Evolutionary conservation across 495 filamentous ascomycete species (phyloP), one percentile per base, ranked within the genome.

Genomic region (Trichoderma asperelloides): DNA sequence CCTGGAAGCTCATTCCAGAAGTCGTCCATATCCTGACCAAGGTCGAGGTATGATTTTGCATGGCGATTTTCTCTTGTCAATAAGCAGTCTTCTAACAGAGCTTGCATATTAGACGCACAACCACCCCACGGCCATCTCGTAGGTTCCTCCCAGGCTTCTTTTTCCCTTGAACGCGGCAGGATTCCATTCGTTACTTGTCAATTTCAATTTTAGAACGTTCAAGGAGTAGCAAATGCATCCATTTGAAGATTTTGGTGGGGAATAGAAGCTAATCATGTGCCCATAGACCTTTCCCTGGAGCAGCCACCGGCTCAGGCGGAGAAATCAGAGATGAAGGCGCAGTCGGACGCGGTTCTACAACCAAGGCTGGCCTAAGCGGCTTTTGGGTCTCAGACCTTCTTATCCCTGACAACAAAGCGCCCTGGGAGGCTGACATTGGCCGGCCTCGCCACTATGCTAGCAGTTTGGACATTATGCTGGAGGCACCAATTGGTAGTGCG

Each of bases 281-380:
- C 4, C 25, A 25, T 30, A 60, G 55, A 68, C 70, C 78, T 3
- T 87, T 86, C 70, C 85, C 89, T 7, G 89, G 95, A 67, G 95
- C 96, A 23, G 95, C 95, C 15, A 98, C 95, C 62, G 95, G 95
- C 30, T 95, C 92, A 21, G 95, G 95, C 69, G 95, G 95, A 69
- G 94, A 96, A 77, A 96, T 96, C 68, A 82, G 92, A 64, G 95
- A 98, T 69, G 95, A 98, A 75, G 94, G 92, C 43, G 91, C 95
- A 13, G 95, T 98, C 7, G 95, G 95, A 21, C 84, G 92, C 73
- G 95, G 95, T 16, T 97, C 94, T 6, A 90, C 84, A 72, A 94
- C 96, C 8, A 97, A 97, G 76, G 93, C 95, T 70, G 96, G 95
- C 63, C 84, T 98, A 27, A 84, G 89, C 63, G 95, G 95, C 15